Base-by-base conservation (phyloP, 2,329 filamentous ascomycete genomes). In the Penicillium sp. region DNA sequence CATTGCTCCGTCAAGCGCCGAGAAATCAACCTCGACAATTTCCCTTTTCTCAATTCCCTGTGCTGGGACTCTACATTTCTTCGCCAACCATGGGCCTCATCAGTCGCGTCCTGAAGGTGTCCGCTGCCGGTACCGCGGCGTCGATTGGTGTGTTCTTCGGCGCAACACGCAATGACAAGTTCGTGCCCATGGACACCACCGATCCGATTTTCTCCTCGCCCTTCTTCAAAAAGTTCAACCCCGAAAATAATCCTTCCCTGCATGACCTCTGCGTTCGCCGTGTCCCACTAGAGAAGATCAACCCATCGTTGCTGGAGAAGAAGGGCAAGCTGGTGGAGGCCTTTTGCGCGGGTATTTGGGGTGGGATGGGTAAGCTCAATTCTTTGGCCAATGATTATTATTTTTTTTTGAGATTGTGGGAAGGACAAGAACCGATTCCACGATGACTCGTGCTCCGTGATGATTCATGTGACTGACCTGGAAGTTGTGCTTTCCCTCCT, bases 301-400 rank as follows among this genome's bases (percentile, higher is more conserved):
- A 79, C 28, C 83, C 84, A 0, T 79, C 84, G 53, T 70, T 88
- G 46, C 68, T 87, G 11, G 73, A 84, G 60, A 76, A 79, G 54
- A 80, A 79, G 61, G 75, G 76, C 29, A 75, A 81, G 54, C 71
- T 87, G 42, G 77, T 79, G 1, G 74, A 85, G 56, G 80, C 80
- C 54, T 86, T 86, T 62, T 85, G 82, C 62, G 80, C 80, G 9
- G 83, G 83, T 39, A 69, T 86, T 42, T 88, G 80, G 84, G 77
- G 78, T 53, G 82, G 81, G 47, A 75, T 76, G 63, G 83, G 84
- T 86, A 66, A 52, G 76, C 69, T 41, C 33, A 32, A 32, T 32
- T 32, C 29, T 11, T 32, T 32, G 29, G 8, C 29, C 7, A 11
- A 8, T 7, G 29, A 7, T 8, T 32, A 32, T 32, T 7, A 5